Conservation (phyloP, 2,329 filamentous ascomycete genomes). For the Colletotrichum eleusines region DNA sequence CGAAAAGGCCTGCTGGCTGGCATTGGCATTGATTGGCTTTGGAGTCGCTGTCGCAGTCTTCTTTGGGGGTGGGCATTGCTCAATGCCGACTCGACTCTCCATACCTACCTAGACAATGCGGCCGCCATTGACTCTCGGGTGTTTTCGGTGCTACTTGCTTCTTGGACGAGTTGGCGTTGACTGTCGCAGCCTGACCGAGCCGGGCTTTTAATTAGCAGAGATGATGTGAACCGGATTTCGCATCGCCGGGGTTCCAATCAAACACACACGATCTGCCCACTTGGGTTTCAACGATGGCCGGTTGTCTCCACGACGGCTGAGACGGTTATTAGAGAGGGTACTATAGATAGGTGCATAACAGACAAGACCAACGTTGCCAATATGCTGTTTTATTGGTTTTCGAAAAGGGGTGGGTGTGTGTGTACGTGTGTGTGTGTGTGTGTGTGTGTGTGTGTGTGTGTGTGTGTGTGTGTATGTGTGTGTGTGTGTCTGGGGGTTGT, state of each 20-base stretch:
- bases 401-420: neutral
- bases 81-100: slow-evolving; percentile 30
- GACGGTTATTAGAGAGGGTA: slow-evolving; percentile 14
- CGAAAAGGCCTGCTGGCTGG: neutral
- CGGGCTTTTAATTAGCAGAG: slow-evolving; percentile 24
- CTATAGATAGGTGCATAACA: slow-evolving; percentile 19
- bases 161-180: neutral
- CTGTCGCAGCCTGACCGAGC: slow-evolving; percentile 16
- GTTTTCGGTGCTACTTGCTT: neutral
- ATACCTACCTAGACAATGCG: slow-evolving; percentile 13
- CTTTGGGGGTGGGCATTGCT: slow-evolving; percentile 15
- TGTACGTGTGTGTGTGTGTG: too few relatives aligned
- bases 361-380: slow-evolving; percentile 18
- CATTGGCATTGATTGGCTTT: slow-evolving; percentile 18
- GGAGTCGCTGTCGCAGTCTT: slow-evolving; percentile 21
- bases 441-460: too few relatives aligned
- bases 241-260: neutral
- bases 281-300: slow-evolving; percentile 13
- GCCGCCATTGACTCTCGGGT: slow-evolving; percentile 13
- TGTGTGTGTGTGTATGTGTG: too few relatives aligned
- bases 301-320: slow-evolving; percentile 34
- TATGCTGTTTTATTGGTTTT: neutral
- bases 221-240: slow-evolving; percentile 29
- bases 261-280: slow-evolving; percentile 16
- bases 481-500: too few relatives aligned